A percentile compares a stretch with the other conserved stretches of the same genome.
Conservation (phyloP, 768 basidiomycete species). For the Sarcomyxa edulis region DNA sequence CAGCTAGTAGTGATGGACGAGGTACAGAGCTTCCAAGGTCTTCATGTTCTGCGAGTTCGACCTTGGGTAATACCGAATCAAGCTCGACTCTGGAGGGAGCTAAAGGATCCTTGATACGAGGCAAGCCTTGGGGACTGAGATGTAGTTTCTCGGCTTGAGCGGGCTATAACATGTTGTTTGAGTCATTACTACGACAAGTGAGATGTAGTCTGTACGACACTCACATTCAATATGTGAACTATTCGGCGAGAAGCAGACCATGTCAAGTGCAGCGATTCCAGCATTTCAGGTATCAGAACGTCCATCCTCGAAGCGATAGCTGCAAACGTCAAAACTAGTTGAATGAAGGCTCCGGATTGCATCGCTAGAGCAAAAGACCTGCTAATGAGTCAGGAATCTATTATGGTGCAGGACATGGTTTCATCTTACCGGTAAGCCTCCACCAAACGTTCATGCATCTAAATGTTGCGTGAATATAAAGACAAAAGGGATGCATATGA, state of each 20-base stretch:
- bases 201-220: neutral
- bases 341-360: constrained; percentile 71
- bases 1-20: no score
- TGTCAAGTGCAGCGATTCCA: constrained; percentile 26
- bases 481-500: neutral
- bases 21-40: constrained; percentile 1
- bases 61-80: neutral
- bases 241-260: constrained; percentile 1
- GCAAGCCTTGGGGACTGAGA: no score
- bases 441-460: constrained; percentile 43
- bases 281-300: constrained; percentile 37
- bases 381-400: constrained; percentile 1
- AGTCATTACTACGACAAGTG: no score
- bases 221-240: constrained; percentile 5
- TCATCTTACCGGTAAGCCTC: constrained; percentile 49
- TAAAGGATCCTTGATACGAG: neutral
- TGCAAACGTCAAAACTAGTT: constrained; percentile 55
- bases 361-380: constrained; percentile 62
- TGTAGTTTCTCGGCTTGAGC: neutral
- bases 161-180: neutral
- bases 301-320: constrained; percentile 59
- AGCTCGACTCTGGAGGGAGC: neutral
- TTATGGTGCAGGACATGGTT: constrained; percentile 1
- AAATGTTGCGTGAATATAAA: constrained; percentile 4
- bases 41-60: neutral